Conservation (phyloP, 805 yeast species). For the Teunomyces tritomae region DNA sequence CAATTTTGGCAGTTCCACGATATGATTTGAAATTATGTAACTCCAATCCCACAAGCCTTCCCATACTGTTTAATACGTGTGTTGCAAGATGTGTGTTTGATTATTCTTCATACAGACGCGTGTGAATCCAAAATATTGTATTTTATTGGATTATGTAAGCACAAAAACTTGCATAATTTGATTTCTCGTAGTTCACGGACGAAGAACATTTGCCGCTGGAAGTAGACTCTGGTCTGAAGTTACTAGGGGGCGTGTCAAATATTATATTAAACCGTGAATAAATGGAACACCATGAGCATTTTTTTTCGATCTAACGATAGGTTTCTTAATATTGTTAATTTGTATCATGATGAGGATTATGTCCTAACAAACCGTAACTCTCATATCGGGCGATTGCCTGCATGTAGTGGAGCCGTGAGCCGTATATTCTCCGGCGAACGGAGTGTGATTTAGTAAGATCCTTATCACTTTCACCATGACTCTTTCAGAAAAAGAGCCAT, state of each 20-base stretch:
- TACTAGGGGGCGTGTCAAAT: too few relatives aligned
- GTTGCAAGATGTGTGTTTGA: neutral
- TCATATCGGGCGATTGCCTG: neutral
- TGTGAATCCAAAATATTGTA: neutral
- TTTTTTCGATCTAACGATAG: too few relatives aligned
- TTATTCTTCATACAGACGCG: constrained; percentile 4
- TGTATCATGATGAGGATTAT: too few relatives aligned
- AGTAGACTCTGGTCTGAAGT: too few relatives aligned
- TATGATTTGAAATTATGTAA: constrained; percentile 90
- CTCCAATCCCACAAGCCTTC: constrained; percentile 75
- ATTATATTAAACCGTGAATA: too few relatives aligned
- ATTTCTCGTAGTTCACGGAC: too few relatives aligned
- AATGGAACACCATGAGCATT: too few relatives aligned
- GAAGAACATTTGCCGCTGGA: too few relatives aligned
- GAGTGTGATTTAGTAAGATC: neutral
- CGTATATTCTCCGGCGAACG: neutral
- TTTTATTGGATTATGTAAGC: too few relatives aligned
- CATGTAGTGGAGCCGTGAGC: neutral
- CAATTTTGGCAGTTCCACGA: constrained; percentile 68
- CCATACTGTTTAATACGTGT: constrained; percentile 49
- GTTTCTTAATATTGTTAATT: too few relatives aligned
- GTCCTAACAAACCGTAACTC: too few relatives aligned
- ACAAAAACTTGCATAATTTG: too few relatives aligned
- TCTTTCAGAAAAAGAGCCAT: neutral
- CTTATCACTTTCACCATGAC: neutral